Evolutionary conservation across 2,329 filamentous ascomycete species (phyloP).

Genomic region (Fusarium caatingaense): DNA sequence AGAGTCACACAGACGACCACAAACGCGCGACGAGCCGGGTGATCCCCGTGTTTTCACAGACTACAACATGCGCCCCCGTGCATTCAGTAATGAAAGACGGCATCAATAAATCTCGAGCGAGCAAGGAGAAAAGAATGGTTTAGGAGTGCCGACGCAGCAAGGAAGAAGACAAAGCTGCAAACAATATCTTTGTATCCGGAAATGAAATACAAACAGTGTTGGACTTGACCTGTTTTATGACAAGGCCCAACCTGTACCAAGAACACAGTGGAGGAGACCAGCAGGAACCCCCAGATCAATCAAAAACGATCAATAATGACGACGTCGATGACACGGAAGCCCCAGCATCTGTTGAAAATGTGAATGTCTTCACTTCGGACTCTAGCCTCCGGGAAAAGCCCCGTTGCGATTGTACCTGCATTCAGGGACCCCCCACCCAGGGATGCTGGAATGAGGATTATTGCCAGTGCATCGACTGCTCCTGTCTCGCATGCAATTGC

Average conservation of each 20-base stretch:
- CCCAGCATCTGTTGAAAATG: not conserved
- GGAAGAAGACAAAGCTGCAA: not conserved
- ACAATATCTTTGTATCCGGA: not conserved
- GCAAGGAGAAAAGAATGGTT: not conserved
- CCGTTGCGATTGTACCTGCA: not conserved
- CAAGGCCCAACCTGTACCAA: not conserved
- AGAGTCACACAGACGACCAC: slow-evolving; percentile 4
- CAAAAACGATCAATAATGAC: not conserved
- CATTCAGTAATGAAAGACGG: not conserved
- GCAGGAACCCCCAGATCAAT: not conserved
- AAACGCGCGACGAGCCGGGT: not conserved
- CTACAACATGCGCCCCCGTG: not conserved
- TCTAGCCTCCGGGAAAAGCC: not conserved
- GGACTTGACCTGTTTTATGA: not conserved
- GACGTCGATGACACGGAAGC: not conserved
- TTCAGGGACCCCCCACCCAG: not conserved
- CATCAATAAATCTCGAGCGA: not conserved
- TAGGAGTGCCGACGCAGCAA: not conserved
- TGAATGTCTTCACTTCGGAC: not conserved
- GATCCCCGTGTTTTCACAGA: not conserved
- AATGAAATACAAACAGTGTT: not conserved
- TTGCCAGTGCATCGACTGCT: not conserved
- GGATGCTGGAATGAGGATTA: not conserved
- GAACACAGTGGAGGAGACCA: not conserved
- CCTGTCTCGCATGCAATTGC: not conserved